Conservation (phyloP, 2,329 filamentous ascomycete genomes). For the Sporothrix variecibatus region DNA sequence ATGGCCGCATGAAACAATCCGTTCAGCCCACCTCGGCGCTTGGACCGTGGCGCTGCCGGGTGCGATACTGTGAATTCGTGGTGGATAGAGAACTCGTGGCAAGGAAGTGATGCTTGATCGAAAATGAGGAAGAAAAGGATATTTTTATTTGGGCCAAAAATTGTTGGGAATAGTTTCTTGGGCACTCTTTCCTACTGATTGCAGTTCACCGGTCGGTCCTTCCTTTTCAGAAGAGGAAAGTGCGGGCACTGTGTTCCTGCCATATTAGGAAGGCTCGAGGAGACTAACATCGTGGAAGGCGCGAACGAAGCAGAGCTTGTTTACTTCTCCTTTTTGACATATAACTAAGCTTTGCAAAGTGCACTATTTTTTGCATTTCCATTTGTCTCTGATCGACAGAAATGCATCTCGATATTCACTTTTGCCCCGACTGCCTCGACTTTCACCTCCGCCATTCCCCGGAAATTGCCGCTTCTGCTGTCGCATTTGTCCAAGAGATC, state of each 20-base stretch:
- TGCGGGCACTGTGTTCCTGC: not conserved
- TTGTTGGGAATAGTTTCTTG: too few species aligned
- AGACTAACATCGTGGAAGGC: not conserved
- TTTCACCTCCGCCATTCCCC: not conserved
- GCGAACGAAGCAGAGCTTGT: not conserved
- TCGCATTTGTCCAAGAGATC: not conserved
- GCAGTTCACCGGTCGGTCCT: not conserved
- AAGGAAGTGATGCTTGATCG: too few species aligned
- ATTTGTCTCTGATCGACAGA: not conserved
- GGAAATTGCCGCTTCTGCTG: not conserved
- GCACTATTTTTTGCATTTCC: not conserved
- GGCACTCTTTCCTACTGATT: not conserved
- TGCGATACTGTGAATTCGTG: too few species aligned
- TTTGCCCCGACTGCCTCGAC: not conserved
- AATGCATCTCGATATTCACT: not conserved
- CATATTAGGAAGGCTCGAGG: not conserved
- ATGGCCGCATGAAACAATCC: not conserved
- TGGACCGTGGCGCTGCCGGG: not conserved
- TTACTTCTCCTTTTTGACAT: not conserved
- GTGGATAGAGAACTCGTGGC: too few species aligned
- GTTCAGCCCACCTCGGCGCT: not conserved
- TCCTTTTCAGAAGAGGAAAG: not conserved
- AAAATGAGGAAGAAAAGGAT: too few species aligned
- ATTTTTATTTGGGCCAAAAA: too few species aligned
- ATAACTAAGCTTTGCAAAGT: not conserved